Evolutionary conservation across 768 basidiomycete genomes (phyloP).

Genomic region (Pleurotus citrinopileatus): DNA sequence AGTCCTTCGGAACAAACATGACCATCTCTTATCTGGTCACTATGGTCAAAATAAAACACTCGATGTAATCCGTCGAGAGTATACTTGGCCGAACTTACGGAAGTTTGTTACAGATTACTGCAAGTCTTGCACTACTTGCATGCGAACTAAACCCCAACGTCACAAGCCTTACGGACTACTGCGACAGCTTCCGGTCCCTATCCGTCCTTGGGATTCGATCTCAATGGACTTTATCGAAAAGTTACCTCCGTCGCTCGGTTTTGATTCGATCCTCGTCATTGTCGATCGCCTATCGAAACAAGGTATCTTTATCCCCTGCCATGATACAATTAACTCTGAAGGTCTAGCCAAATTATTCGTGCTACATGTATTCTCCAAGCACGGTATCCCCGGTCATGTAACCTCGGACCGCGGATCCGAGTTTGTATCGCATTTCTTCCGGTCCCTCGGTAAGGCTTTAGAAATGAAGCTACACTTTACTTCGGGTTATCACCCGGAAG

Average conservation of each 20-base stretch:
- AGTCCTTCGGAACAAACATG: too few species aligned
- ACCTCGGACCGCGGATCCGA: conserved; percentile 30
- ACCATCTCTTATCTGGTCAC: too few species aligned
- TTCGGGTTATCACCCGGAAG: conserved; percentile 43
- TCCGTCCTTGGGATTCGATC: conserved; percentile 34
- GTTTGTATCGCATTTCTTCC: conserved; percentile 32
- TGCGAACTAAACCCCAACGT: conserved; percentile 25
- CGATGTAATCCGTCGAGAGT: too few species aligned
- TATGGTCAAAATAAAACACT: too few species aligned
- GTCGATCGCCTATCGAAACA: conserved; percentile 36
- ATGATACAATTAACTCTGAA: conserved; percentile 18
- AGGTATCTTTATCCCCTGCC: conserved; percentile 37
- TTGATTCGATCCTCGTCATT: conserved; percentile 33
- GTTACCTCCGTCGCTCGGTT: conserved; percentile 34
- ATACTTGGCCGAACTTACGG: conserved; percentile 35
- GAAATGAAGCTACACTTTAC: conserved; percentile 21
- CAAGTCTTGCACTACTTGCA: conserved; percentile 31
- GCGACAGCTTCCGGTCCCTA: conserved; percentile 31
- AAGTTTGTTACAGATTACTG: conserved; percentile 25
- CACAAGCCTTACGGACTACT: conserved; percentile 35
- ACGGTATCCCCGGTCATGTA: conserved; percentile 30
- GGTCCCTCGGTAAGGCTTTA: conserved; percentile 9
- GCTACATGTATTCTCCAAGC: conserved; percentile 28
- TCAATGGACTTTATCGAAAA: conserved; percentile 43
- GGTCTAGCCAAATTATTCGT: conserved; percentile 32